Evolutionary conservation across 106 monocot genomes (phyloP).

Genomic region (Dendrobium nobile): DNA sequence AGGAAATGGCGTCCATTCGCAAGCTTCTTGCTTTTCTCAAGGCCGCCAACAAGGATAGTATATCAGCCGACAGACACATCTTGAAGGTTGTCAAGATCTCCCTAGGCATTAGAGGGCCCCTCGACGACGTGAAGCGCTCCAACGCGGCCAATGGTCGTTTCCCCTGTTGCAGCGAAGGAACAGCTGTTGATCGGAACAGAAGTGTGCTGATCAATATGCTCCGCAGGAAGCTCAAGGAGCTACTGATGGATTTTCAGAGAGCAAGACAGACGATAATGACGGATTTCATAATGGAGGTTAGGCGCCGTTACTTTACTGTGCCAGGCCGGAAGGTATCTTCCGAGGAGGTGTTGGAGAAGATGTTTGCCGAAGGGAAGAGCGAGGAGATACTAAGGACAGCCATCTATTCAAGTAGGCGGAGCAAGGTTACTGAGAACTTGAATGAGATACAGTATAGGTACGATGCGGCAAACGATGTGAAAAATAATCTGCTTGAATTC

Average conservation of each 20-base stretch:
- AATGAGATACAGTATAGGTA: conserved; percentile 59
- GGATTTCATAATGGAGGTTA: conserved; percentile 61
- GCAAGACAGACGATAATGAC: conserved; percentile 47
- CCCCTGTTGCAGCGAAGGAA: conserved; percentile 46
- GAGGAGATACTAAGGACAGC: conserved; percentile 20
- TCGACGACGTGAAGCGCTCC: conserved; percentile 59
- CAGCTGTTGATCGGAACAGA: conserved; percentile 49
- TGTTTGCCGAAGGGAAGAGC: conserved; percentile 46
- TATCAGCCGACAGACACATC: conserved; percentile 47
- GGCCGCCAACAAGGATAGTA: conserved; percentile 37
- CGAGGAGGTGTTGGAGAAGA: conserved; percentile 47
- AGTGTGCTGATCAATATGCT: conserved; percentile 50
- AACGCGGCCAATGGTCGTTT: conserved; percentile 49
- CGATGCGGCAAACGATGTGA: conserved; percentile 55
- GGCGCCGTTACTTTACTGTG: conserved; percentile 49
- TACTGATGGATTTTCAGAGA: conserved; percentile 61
- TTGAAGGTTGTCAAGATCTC: conserved; percentile 41
- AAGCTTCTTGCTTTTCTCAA: conserved; percentile 28
- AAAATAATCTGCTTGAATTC: conserved; percentile 63
- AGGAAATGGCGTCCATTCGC: conserved; percentile 47
- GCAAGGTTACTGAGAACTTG: conserved; percentile 21
- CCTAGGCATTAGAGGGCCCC: conserved; percentile 24
- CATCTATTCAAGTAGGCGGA: background rate
- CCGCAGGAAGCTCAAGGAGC: conserved; percentile 55
- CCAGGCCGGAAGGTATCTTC: conserved; percentile 41